Evolutionary conservation across 306 rosid species (phyloP).

Genomic region (Glycine soja): DNA sequence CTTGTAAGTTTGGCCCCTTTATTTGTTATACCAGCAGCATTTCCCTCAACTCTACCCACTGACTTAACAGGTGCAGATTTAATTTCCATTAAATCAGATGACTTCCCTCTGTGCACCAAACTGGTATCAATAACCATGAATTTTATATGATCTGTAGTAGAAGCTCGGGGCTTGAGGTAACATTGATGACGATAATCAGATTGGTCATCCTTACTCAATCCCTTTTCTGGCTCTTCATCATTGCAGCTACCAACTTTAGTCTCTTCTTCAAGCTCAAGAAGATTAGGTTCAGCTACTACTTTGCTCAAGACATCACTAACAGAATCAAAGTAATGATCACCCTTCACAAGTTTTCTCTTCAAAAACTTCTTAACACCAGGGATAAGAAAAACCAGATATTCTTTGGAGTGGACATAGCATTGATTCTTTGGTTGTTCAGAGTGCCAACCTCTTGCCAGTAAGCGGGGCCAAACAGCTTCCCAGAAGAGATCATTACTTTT

Average conservation of each 20-base stretch:
- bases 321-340: conserved; percentile 73
- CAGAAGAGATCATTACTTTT: conserved; percentile 76
- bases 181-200: conserved; percentile 56
- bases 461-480: conserved; percentile 69
- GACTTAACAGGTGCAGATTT: conserved; percentile 56
- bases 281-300: conserved; percentile 74
- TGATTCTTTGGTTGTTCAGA: conserved; percentile 78
- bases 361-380: conserved; percentile 78
- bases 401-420: conserved; percentile 57
- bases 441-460: conserved; percentile 72
- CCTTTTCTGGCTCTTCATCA: conserved; percentile 52
- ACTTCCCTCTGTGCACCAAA: conserved; percentile 56
- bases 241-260: conserved; percentile 48
- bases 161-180: conserved; percentile 75
- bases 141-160: conserved; percentile 44
- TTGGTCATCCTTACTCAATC: conserved; percentile 56
- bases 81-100: conserved; percentile 58
- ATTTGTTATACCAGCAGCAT: conserved; percentile 34
- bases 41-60: conserved; percentile 41
- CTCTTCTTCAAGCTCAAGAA: conserved; percentile 73
- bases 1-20: conserved; percentile 43
- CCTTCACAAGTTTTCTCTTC: conserved; percentile 48
- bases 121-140: conserved; percentile 77
- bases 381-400: conserved; percentile 70
- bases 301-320: conserved; percentile 76